Percentiles rank a stretch among this genome's conserved stretches.
These are phyloP conservation scores for Ashbya aceris DNA, from an alignment of 1,139 yeast species.

Conservation along the genomic window DNA sequence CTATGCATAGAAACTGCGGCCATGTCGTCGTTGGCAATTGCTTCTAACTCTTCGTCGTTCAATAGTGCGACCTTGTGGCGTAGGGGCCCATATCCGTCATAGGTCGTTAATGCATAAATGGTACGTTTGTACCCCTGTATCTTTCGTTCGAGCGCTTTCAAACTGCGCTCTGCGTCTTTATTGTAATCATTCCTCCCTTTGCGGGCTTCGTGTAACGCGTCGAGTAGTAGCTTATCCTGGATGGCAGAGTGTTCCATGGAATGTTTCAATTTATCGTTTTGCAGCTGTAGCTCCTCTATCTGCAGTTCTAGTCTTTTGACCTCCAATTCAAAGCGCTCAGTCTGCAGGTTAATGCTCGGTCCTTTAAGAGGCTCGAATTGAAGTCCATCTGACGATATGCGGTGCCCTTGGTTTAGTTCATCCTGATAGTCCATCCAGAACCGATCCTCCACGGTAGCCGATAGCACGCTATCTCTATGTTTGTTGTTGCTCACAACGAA, in stretches of 20 bases:
- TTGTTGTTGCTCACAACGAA: constrained; percentile 8
- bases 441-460: constrained; percentile 1
- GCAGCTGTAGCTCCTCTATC: constrained; percentile 26
- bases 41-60: constrained; percentile 1
- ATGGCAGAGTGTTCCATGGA: constrained; percentile 22
- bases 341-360: constrained; percentile 9
- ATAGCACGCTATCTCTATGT: constrained; percentile 2
- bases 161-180: constrained; percentile 22
- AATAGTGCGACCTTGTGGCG: background rate
- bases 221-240: constrained; percentile 20
- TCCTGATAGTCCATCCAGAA: constrained; percentile 7
- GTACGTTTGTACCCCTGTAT: constrained; percentile 22
- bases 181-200: constrained; percentile 7
- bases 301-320: constrained; percentile 28
- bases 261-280: constrained; percentile 27
- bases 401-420: constrained; percentile 3
- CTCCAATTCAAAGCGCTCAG: constrained; percentile 22
- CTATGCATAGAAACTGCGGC: too few relatives aligned
- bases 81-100: background rate
- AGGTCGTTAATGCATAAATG: constrained; percentile 14
- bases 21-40: background rate
- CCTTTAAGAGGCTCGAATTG: constrained; percentile 5
- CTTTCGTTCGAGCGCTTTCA: constrained; percentile 24
- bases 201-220: constrained; percentile 16
- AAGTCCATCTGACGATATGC: constrained; percentile 1